phyloP scores from a whole-genome alignment of 2,329 filamentous ascomycete species.

The Paracorniculantispora psalliotae region DNA sequence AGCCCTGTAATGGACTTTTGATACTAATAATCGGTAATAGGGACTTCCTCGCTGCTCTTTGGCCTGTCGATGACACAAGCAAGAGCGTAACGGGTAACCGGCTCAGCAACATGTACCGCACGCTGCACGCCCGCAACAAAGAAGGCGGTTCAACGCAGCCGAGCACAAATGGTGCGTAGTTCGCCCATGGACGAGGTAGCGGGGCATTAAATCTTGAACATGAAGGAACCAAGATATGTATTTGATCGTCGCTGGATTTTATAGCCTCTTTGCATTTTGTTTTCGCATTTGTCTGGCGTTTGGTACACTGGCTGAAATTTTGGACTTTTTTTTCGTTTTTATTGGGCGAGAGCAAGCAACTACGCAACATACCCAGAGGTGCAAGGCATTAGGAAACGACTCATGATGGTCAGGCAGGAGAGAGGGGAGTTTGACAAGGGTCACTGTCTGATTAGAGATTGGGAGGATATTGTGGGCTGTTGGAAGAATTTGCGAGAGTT shows the following conservation, averaged over 20 bases:
- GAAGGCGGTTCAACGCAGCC: slow-evolving; percentile 24
- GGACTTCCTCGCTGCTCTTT: slow-evolving; percentile 42
- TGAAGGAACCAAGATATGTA: slow-evolving; percentile 10
- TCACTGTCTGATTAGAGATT: slow-evolving; percentile 8
- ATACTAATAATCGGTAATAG: slow-evolving; percentile 21
- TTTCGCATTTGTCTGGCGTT: slow-evolving; percentile 18
- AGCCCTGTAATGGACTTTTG: not conserved
- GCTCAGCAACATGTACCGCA: slow-evolving; percentile 41
- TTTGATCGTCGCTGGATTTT: slow-evolving; percentile 14
- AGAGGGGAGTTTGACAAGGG: slow-evolving; percentile 19
- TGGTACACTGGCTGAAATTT: slow-evolving; percentile 20
- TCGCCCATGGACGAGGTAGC: slow-evolving; percentile 1
- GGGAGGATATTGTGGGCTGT: not conserved
- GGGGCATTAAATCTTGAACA: slow-evolving; percentile 5
- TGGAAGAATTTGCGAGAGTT: slow-evolving; percentile 2
- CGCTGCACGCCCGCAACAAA: slow-evolving; percentile 31
- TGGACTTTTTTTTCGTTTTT: slow-evolving; percentile 19
- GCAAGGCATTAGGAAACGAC: slow-evolving; percentile 20
- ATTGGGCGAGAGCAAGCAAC: slow-evolving; percentile 15
- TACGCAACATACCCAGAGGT: slow-evolving; percentile 24
- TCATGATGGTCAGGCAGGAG: slow-evolving; percentile 15
- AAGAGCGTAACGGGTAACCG: slow-evolving; percentile 40
- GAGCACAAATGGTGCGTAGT: slow-evolving; percentile 29
- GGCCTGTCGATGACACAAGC: slow-evolving; percentile 42
- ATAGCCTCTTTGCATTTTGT: slow-evolving; percentile 16